Conservation (phyloP, 192 early-diverging fungal species). For the Radiomyces spectabilis region DNA sequence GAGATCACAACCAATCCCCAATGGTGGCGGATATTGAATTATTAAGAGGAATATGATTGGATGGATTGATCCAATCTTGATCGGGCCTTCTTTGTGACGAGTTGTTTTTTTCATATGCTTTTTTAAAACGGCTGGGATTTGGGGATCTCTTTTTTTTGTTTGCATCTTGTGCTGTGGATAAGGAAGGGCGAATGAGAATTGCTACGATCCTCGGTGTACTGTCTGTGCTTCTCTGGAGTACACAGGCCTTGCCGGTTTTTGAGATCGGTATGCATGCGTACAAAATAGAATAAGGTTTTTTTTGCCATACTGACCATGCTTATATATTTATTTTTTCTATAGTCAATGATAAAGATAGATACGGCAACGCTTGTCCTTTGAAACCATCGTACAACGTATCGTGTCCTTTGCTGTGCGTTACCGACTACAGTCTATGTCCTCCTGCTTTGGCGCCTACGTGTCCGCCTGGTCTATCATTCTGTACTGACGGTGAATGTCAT, state of each 20-base stretch:
- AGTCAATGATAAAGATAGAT: constrained; percentile 42
- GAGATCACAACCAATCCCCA: no score
- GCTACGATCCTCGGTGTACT: no score
- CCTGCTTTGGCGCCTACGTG: constrained; percentile 31
- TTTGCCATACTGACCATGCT: background rate
- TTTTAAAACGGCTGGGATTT: no score
- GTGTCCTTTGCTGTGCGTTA: constrained; percentile 51
- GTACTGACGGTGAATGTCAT: constrained; percentile 49
- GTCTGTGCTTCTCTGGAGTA: no score
- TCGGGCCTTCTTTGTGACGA: no score
- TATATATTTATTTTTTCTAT: background rate
- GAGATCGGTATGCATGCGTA: background rate
- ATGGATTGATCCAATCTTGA: no score
- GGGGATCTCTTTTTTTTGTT: no score
- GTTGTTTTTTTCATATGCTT: no score
- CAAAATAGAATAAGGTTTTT: background rate
- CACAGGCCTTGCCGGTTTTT: constrained; percentile 1
- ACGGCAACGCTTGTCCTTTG: constrained; percentile 44
- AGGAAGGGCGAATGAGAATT: no score
- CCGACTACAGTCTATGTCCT: constrained; percentile 39
- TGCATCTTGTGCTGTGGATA: no score
- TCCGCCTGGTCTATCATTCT: constrained; percentile 32
- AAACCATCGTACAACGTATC: constrained; percentile 29
- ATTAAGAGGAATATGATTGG: no score
- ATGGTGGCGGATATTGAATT: no score